A percentile compares a stretch with the other conserved stretches of the same genome.
phyloP scores from a whole-genome alignment of 495 filamentous ascomycete species.

The Lasiosphaeria miniovina region DNA sequence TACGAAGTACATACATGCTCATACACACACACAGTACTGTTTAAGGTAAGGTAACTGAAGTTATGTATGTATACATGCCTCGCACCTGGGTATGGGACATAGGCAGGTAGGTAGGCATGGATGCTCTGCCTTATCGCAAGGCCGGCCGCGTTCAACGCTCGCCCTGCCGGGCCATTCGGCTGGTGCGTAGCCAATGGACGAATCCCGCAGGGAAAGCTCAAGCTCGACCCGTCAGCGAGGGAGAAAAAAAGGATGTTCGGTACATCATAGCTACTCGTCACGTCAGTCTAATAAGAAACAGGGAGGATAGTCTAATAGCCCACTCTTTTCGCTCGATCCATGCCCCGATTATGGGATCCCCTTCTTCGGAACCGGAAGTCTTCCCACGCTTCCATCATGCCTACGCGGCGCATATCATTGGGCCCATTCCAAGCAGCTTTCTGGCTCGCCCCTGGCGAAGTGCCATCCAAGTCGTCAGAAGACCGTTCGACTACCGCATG shows the following conservation, averaged over 20 bases:
- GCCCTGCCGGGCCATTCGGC: background rate
- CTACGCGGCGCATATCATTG: constrained; percentile 15
- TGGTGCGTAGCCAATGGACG: too few relatives aligned
- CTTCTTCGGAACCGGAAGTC: constrained; percentile 25
- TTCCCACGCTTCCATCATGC: constrained; percentile 19
- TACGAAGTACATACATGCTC: too few relatives aligned
- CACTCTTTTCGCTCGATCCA: constrained; percentile 19
- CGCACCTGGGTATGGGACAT: too few relatives aligned
- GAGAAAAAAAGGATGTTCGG: background rate
- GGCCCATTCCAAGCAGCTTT: constrained; percentile 17
- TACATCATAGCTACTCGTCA: background rate
- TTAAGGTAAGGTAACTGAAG: too few relatives aligned
- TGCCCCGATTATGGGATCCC: constrained; percentile 19
- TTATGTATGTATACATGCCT: too few relatives aligned
- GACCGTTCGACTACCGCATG: constrained; percentile 6
- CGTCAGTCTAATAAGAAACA: constrained; percentile 6
- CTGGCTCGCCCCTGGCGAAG: constrained; percentile 14
- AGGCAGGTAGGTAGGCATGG: too few relatives aligned
- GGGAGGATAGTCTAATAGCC: constrained; percentile 8
- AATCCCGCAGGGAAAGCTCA: too few relatives aligned
- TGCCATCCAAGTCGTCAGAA: constrained; percentile 11
- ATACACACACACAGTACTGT: too few relatives aligned
- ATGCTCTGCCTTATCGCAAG: background rate
- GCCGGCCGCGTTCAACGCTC: background rate
- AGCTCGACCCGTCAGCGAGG: too few relatives aligned